phyloP scores from a whole-genome alignment of 2,329 filamentous ascomycete species.

The Monilinia laxa region DNA sequence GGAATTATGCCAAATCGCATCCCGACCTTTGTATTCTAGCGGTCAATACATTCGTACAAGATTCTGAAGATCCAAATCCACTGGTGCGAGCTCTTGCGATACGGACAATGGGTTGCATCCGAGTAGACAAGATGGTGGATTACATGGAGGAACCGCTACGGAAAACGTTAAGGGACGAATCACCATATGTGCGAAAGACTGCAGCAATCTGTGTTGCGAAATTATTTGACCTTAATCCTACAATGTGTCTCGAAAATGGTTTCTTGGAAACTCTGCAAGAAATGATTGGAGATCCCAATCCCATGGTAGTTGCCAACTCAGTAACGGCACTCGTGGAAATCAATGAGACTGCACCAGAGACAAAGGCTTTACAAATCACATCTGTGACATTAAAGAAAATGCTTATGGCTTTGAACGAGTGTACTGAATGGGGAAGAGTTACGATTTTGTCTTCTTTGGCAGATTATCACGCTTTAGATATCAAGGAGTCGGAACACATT shows the following conservation, averaged over 20 bases:
- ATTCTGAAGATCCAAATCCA: constrained; percentile 97
- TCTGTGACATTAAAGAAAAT: constrained; percentile 87
- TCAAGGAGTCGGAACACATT: constrained; percentile 97
- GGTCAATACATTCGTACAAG: constrained; percentile 98
- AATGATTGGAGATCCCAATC: constrained; percentile 94
- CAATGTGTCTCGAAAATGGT: constrained; percentile 93
- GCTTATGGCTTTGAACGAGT: constrained; percentile 94
- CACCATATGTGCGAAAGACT: constrained; percentile 96
- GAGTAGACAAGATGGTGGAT: constrained; percentile 99
- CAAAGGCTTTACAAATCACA: constrained; percentile 79
- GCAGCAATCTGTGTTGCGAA: constrained; percentile 98
- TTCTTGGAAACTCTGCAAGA: constrained; percentile 94
- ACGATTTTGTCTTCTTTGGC: constrained; percentile 89
- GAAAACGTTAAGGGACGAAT: constrained; percentile 95
- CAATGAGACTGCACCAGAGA: constrained; percentile 84
- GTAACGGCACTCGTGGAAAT: constrained; percentile 94
- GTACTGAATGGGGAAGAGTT: constrained; percentile 96
- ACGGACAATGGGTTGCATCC: constrained; percentile 96
- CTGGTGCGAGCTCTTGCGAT: constrained; percentile 93
- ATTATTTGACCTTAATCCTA: constrained; percentile 90
- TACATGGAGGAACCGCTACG: constrained; percentile 98
- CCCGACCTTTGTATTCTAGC: constrained; percentile 97
- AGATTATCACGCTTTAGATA: constrained; percentile 80
- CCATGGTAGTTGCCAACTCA: constrained; percentile 98
- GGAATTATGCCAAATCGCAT: constrained; percentile 99